phyloP scores from a whole-genome alignment of 129 eudicot genomes.

The Glebionis coronaria region DNA sequence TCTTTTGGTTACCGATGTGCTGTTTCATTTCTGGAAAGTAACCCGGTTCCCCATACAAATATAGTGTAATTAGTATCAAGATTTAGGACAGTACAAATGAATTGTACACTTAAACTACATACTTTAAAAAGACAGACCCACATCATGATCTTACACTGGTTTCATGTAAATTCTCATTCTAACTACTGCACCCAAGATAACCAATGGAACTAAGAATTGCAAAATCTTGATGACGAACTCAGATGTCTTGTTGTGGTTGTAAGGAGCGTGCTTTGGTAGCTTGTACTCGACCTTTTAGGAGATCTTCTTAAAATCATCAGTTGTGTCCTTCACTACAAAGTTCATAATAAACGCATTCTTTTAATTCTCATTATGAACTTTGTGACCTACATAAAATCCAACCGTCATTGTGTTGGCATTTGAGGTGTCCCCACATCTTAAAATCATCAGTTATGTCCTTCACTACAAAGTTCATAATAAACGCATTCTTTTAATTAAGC shows the following conservation, averaged over 20 bases:
- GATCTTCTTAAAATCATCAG: conserved; percentile 95
- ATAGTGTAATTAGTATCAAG: conserved; percentile 14
- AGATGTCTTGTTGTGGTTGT: conserved; percentile 87
- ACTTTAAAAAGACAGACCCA: conserved; percentile 12
- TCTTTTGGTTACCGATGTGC: too few relatives aligned
- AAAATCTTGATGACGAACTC: conserved; percentile 86
- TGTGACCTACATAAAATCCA: conserved; percentile 68
- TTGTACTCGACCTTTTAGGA: conserved; percentile 57
- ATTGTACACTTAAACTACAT: conserved; percentile 17
- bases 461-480: conserved; percentile 40
- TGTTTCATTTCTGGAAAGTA: too few relatives aligned
- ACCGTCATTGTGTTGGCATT: conserved; percentile 84
- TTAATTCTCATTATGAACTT: too few relatives aligned
- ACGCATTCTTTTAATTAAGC: neutral
- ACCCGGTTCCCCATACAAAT: too few relatives aligned
- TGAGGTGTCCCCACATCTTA: conserved; percentile 86
- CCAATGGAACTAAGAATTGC: conserved; percentile 83
- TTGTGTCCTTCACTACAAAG: conserved; percentile 85
- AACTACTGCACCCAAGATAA: conserved; percentile 78
- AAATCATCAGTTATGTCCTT: conserved; percentile 98
- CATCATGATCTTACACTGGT: conserved; percentile 32
- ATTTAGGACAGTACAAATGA: conserved; percentile 15
- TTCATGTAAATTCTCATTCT: conserved; percentile 83
- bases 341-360: neutral
- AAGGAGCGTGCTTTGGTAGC: conserved; percentile 80